Base-by-base conservation (phyloP, 2,329 filamentous ascomycete species). In the Neonectria sp. region DNA sequence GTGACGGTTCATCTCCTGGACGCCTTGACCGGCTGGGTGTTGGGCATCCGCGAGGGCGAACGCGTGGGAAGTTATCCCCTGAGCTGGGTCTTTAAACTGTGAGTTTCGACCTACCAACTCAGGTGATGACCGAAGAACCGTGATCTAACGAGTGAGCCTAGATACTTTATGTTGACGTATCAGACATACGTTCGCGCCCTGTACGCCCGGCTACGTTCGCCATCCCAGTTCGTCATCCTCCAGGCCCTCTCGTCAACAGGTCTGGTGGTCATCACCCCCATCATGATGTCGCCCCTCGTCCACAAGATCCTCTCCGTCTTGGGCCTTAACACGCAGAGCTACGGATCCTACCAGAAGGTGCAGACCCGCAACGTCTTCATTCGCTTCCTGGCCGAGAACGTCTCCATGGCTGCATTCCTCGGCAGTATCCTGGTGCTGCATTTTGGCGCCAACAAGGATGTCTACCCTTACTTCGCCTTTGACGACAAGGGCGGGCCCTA, bases 11-110 rank as follows among this genome's bases (percentile, higher is more conserved):
- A 92, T 68, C 79, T 92, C 27, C 82, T 92, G 8, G 90, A 92
- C 74, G 87, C 86, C 3, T 79, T 91, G 64, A 91, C 90, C 0
- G 90, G 89, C 2, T 92, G 89, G 88, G 90, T 92, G 55, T 79
- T 92, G 45, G 90, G 90, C 51, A 90, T 88, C 45, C 88, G 86
- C 59, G 88, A 92, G 71, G 90, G 90, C 55, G 88, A 92, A 76
- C 83, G 90, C 35, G 90, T 92, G 2, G 90, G 90, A 45, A 91
- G 89, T 76, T 92, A 92, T 73, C 90, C 90, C n/a, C 78, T 92
- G 64, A 90, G 89, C 71, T 92, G 90, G 88, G 87, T 91, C 48
- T 92, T 92, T 74, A 92, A 92, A 77, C 84, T 92, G 87, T 91
- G 76, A 80, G 87, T 80, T 25, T 12, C 55, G 31, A 15, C 21